Evolutionary conservation across 2,329 filamentous ascomycete species (phyloP).

Genomic region (Fusarium keratoplasticum): DNA sequence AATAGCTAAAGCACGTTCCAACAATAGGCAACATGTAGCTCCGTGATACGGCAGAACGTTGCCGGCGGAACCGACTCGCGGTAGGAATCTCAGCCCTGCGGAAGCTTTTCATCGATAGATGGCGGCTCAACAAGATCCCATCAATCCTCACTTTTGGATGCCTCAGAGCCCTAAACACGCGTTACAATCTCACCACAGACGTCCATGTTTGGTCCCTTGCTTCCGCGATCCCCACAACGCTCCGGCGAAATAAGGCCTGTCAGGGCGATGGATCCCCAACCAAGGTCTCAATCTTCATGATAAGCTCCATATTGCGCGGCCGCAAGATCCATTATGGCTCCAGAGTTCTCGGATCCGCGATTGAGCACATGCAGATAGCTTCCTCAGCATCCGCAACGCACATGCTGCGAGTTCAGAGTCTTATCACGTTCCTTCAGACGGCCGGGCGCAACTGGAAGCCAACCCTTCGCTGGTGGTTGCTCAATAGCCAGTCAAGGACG

Average conservation of each 20-base stretch:
- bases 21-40: neutral
- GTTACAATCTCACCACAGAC: slow-evolving; percentile 3
- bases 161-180: neutral
- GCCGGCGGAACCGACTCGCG: neutral
- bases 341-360: neutral
- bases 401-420: slow-evolving; percentile 1
- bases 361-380: slow-evolving; percentile 1
- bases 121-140: neutral
- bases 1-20: slow-evolving; percentile 7
- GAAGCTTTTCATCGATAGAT: neutral
- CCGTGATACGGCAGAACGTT: neutral
- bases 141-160: neutral
- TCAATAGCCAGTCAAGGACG: neutral
- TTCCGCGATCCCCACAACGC: slow-evolving; percentile 11
- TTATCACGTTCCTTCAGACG: slow-evolving; percentile 18
- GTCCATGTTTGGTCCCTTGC: slow-evolving; percentile 1
- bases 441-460: neutral
- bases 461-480: slow-evolving; percentile 1
- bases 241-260: slow-evolving; percentile 10
- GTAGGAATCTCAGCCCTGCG: neutral
- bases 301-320: slow-evolving; percentile 12
- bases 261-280: slow-evolving; percentile 4
- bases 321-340: neutral
- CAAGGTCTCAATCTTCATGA: slow-evolving; percentile 10
- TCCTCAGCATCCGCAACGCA: neutral